Percentiles rank a stretch among this genome's conserved stretches.
phyloP scores from a whole-genome alignment of 495 filamentous ascomycete genomes.

The Clavariopsis aquatica region DNA sequence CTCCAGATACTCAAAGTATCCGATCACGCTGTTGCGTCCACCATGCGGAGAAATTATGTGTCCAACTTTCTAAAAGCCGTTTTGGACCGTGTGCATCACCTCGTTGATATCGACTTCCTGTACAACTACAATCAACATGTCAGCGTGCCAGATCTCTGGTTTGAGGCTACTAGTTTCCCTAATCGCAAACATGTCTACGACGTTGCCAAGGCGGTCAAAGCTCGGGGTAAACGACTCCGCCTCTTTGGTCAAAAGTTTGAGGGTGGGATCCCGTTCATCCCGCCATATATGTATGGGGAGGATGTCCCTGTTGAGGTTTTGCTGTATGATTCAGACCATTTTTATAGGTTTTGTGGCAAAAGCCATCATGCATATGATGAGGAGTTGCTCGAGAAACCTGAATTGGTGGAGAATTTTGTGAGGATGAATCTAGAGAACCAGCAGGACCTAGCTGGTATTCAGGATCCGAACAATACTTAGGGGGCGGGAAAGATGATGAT shows the following conservation, averaged over 20 bases:
- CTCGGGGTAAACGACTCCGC: conserved; percentile 12
- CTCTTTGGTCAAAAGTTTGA: conserved; percentile 22
- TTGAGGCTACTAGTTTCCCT: too few relatives aligned
- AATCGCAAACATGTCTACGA: conserved; percentile 22
- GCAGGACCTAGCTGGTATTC: too few relatives aligned
- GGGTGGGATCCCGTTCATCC: conserved; percentile 17
- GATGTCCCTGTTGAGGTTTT: conserved; percentile 21
- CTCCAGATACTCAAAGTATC: conserved; percentile 17
- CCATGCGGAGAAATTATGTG: background rate
- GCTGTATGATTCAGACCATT: conserved; percentile 28
- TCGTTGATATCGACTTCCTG: conserved; percentile 11
- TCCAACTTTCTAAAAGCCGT: background rate
- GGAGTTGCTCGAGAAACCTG: background rate
- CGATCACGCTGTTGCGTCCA: background rate
- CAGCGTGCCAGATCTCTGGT: background rate
- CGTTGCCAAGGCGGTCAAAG: conserved; percentile 11
- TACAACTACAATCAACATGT: background rate
- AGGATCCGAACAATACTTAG: too few relatives aligned
- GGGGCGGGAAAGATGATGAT: too few relatives aligned
- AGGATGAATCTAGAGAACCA: too few relatives aligned
- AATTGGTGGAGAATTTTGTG: background rate
- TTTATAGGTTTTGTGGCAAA: conserved; percentile 10
- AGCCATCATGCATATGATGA: conserved; percentile 6
- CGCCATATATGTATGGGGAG: conserved; percentile 36
- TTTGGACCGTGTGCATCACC: background rate